Percentiles rank a stretch among this genome's conserved stretches.
phyloP scores from a whole-genome alignment of 345 rosid species.

The Anacardium occidentale region DNA sequence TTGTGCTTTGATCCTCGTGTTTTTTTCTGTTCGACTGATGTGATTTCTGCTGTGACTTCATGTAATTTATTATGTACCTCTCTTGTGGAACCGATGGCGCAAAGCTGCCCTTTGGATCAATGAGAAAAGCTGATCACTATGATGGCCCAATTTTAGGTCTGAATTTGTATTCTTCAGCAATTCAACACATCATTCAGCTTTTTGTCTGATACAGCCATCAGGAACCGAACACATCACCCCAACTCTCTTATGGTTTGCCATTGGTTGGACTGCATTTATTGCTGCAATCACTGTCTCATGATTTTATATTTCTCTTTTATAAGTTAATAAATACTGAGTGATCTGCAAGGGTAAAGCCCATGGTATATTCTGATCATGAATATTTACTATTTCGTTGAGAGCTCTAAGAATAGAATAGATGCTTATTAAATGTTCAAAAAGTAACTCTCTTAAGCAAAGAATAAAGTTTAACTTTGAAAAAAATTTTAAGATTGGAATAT shows the following conservation, averaged over 20 bases:
- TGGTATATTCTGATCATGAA: not conserved
- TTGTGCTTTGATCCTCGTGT: not conserved
- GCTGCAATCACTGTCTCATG: not conserved
- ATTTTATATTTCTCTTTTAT: not conserved
- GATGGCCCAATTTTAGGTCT: not conserved
- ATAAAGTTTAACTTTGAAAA: not conserved
- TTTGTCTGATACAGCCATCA: too few species aligned
- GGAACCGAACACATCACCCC: too few species aligned
- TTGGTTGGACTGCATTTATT: not conserved
- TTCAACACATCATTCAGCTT: too few species aligned
- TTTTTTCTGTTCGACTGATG: not conserved
- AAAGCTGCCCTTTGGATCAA: not conserved
- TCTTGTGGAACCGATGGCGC: not conserved
- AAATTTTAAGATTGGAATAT: conserved; percentile 15
- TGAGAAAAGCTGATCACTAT: not conserved
- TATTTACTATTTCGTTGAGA: not conserved
- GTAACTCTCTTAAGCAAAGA: conserved; percentile 21
- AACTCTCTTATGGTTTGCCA: not conserved
- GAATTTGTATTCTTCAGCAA: too few species aligned
- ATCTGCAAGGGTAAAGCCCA: not conserved
- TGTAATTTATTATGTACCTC: not conserved
- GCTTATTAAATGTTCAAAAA: conserved; percentile 6
- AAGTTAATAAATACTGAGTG: not conserved
- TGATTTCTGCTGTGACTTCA: not conserved
- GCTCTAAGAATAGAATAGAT: conserved; percentile 23